A percentile compares a stretch with the other conserved stretches of the same genome.
Conservation (phyloP, 805 yeast genomes). For the Wickerhamomyces subpelliculosus region DNA sequence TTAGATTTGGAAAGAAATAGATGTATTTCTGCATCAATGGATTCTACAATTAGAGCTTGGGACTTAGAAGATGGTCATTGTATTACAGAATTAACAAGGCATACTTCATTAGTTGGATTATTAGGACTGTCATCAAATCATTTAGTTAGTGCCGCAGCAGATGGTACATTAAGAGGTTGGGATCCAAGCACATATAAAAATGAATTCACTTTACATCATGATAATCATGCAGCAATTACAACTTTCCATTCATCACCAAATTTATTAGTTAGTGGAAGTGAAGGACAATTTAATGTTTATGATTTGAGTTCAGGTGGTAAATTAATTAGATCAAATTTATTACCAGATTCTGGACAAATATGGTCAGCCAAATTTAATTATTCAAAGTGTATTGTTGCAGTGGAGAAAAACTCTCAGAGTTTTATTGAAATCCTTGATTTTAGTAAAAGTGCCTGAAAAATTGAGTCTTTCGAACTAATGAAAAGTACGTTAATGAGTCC, state of each 20-base stretch:
- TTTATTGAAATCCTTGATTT: conserved; percentile 83
- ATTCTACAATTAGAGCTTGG: conserved; percentile 85
- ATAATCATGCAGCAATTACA: conserved; percentile 85
- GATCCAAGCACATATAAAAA: conserved; percentile 72
- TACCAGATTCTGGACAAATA: conserved; percentile 75
- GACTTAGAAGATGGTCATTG: conserved; percentile 71
- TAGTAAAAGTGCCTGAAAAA: conserved; percentile 26
- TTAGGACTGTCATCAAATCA: conserved; percentile 69
- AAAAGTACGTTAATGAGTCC: too few species aligned
- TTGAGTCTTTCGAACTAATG: too few species aligned
- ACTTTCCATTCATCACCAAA: conserved; percentile 88
- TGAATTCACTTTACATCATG: conserved; percentile 56
- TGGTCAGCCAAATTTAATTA: conserved; percentile 93
- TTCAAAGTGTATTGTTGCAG: conserved; percentile 85
- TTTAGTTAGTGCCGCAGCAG: conserved; percentile 94
- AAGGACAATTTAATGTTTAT: conserved; percentile 82
- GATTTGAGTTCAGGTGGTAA: conserved; percentile 65
- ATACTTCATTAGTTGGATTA: conserved; percentile 83
- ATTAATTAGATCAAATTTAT: conserved; percentile 60
- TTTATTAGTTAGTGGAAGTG: conserved; percentile 83
- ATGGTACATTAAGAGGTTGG: conserved; percentile 88
- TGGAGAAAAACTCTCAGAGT: conserved; percentile 65
- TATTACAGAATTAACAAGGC: conserved; percentile 72
- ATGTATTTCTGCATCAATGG: conserved; percentile 90
- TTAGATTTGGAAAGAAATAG: conserved; percentile 68